Evolutionary conservation across 2,329 filamentous ascomycete species (phyloP), one percentile per base, ranked within the genome.

Genomic region (Aspergillus clavatus): DNA sequence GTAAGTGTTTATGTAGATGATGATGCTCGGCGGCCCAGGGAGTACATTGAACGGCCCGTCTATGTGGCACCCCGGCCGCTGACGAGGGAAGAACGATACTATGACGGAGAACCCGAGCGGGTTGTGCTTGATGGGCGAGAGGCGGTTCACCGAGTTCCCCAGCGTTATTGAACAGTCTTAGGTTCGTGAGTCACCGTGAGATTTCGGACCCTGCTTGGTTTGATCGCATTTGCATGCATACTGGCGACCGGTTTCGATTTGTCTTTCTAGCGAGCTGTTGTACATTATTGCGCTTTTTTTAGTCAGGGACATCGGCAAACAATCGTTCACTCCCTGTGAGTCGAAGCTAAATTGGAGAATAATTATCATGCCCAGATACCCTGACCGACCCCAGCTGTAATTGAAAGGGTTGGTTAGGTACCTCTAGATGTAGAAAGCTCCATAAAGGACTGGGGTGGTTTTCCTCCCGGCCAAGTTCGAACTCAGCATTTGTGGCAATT

Each of bases 1-100:
- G 57, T 68, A 36, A 72, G 69, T 46, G 62, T 69, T n/a, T 73
- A 68, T 48, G 43, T 69, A 52, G 66, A 69, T 18, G 67, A 70
- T n/a, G 65, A 63, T 7, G 42, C 49, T 4, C 57, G 63, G 28
- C 61, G 66, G 19, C 65, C 71, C 18, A 64, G 73, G 38, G 77
- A 80, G 42, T 81, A 81, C 58, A 63, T 65, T 43, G 67, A 70
- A 42, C 61, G 60, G 23, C 64, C 62, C 57, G 53, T 72, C 56
- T 57, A 74, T 71, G 51, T 64, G 52, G 40, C 66, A 60, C 46
- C 65, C 61, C 52, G 72, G 61, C 54, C 54, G 23, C 44, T 61
- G 36, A 37, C 56, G 16, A 56, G 64, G 38, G 66, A 66, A 27
- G 59, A 65, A 44, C 58, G 61, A 38, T 70, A 66, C 40, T 70